Evolutionary conservation across 495 filamentous ascomycete species (phyloP).

Genomic region (Pyrenula massariospora): DNA sequence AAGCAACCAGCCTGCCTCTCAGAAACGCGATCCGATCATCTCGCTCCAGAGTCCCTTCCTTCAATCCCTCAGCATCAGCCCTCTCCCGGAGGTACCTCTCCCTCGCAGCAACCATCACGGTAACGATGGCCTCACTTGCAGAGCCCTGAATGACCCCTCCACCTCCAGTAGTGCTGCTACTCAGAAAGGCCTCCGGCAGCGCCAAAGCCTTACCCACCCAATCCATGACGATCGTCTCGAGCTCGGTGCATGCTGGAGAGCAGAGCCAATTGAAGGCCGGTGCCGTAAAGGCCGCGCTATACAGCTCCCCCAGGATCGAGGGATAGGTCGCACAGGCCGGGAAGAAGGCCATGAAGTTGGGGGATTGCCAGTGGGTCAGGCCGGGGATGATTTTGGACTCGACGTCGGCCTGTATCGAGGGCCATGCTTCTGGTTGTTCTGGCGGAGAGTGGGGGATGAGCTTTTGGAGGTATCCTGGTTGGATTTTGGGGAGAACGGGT

Average conservation of each 20-base stretch:
- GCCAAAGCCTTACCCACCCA: slow-evolving; percentile 71
- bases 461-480: slow-evolving; percentile 77
- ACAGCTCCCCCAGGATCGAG: slow-evolving; percentile 86
- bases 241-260: slow-evolving; percentile 86
- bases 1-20: slow-evolving; percentile 62
- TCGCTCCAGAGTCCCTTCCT: slow-evolving; percentile 30
- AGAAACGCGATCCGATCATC: slow-evolving; percentile 51
- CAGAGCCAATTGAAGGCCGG: slow-evolving; percentile 98
- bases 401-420: slow-evolving; percentile 72
- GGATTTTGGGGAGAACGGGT: slow-evolving; percentile 63
- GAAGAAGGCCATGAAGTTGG: slow-evolving; percentile 96
- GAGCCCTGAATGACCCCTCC: slow-evolving; percentile 94
- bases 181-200: slow-evolving; percentile 67
- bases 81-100: slow-evolving; percentile 58
- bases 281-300: slow-evolving; percentile 74
- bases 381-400: slow-evolving; percentile 85
- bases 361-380: slow-evolving; percentile 91
- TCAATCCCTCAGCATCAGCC: slow-evolving; percentile 33
- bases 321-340: slow-evolving; percentile 76
- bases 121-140: slow-evolving; percentile 80
- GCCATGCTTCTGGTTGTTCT: slow-evolving; percentile 63
- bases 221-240: slow-evolving; percentile 89
- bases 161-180: slow-evolving; percentile 57
- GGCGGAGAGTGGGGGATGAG: slow-evolving; percentile 69
- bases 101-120: slow-evolving; percentile 77